Base-by-base conservation (phyloP, 1,284 basidiomycete species). In the Ceratorhiza oryzae-sativae region DNA sequence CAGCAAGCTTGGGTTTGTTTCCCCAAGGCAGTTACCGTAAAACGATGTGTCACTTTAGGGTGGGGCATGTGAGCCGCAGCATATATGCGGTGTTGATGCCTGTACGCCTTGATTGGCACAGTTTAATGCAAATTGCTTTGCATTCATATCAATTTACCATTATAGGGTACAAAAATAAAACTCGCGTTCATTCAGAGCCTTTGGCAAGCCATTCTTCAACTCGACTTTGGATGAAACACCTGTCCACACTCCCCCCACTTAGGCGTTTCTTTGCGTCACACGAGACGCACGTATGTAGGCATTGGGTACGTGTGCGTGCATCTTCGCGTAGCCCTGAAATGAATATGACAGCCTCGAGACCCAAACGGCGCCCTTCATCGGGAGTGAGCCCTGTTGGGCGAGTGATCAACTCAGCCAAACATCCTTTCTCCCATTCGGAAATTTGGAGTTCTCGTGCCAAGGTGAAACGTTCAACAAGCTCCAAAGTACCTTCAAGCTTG, bases 291-390 rank as follows among this genome's bases (percentile, higher is more conserved):
- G 39, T 45, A 42, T 60, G 58, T 25, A 27, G 12, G 41, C 58
- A 60, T 13, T 3, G 25, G 23, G 9, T 45, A 45, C 58, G 58
- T 1, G 58, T 45, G 25, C 34, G 39, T 3, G 36, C 36, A 9
- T 60, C 58, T 27, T 60, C 58, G 15, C 58, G 58, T 20, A 60
- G 23, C 8, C 34, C 23, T 27, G 39, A 60, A 13, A 60, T 60
- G 39, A 60, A 60, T 15, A 45, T 23, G 9, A 60, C 58, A 8
- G 58, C 10, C 8, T 42, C 58, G 20, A 60, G 18, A 2, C 58
- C 58, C 8, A 60, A 20, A 4, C 41, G 3, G 18, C 39, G 36
- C 1, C 39, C 58, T 60, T 60, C 58, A 9, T 60, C 58, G n/a
- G 45, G 12, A 4, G 58, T 60, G 6, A 60, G 58, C 20, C 39